Base-by-base conservation (phyloP, 1,284 basidiomycete species). In the Cutaneotrichosporon curvatum region DNA sequence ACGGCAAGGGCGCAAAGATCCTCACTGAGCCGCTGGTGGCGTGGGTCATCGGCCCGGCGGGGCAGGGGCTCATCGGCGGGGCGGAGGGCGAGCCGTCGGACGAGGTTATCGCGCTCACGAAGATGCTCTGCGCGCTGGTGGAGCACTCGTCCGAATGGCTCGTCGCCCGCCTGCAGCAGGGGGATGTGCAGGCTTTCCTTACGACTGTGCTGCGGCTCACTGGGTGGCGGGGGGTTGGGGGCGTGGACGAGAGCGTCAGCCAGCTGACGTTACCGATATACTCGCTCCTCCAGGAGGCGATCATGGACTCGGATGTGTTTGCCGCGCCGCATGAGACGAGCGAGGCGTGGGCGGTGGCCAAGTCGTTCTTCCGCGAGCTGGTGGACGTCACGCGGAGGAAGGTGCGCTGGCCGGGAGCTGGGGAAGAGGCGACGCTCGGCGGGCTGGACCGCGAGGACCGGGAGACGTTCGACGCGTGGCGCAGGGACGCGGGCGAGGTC, bases 401-500 rank as follows among this genome's bases (percentile, higher is more conserved):
- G 67, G 81, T 83, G 5, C 77, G 77, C 0, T 90, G 84, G 78
- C 87, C 70, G 8, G 58, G 58, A 77, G 9, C 71, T 68, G 67
- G 60, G 11, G 73, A 74, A 37, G 53, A 68, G 5, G 57, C 74
- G 44, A 74, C 67, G 4, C 49, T 65, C 4, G 62, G 61, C 12
- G 61, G 53, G 2, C 12, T 90, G 81, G 86, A 74, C 76, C 83
- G 82, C 78, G 85, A 71, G 38, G 65, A 61, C 44, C 53, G 57
- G 22, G 61, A 58, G 34, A 48, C 47, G 4, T 61, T 55, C 48
- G 70, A 70, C 25, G 51, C 56, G 1, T 92, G 90, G 73, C 79
- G 89, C 58, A 74, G 87, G 54, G 88, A 92, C 58, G 83, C 89
- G 8, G 89, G 88, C 0, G 89, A 94, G 69, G 87, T 87, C 2